Evolutionary conservation across 106 monocot species (phyloP).

Genomic region (Narthecium ossifragum): DNA sequence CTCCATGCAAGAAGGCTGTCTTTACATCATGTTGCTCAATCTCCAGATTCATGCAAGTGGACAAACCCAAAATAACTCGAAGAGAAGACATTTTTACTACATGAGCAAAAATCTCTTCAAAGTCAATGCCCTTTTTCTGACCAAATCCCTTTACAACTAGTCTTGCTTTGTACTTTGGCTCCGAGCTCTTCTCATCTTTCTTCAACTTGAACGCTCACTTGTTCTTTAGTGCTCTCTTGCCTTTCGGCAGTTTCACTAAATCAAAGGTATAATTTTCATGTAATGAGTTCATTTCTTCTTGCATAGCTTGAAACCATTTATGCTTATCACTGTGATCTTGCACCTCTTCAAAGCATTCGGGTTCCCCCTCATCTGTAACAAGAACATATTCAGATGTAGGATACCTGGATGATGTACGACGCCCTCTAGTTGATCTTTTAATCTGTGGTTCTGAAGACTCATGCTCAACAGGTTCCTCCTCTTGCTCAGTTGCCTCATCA

Average conservation of each 20-base stretch:
- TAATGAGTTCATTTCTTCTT: background rate
- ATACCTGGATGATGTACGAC: background rate
- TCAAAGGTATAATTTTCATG: background rate
- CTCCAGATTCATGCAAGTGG: background rate
- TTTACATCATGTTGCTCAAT: background rate
- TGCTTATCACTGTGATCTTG: too few species aligned
- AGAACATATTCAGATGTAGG: background rate
- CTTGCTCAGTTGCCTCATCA: background rate
- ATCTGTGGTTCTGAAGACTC: background rate
- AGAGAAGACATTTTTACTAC: background rate
- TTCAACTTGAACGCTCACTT: background rate
- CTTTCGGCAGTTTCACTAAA: background rate
- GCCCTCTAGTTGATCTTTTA: background rate
- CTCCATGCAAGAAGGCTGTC: background rate
- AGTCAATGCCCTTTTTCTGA: background rate
- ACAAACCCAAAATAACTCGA: background rate
- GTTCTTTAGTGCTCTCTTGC: background rate
- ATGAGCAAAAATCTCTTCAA: slow-evolving; percentile 1
- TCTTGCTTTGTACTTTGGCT: background rate
- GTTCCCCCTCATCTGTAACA: background rate
- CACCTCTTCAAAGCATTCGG: background rate
- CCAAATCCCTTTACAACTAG: background rate
- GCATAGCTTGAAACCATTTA: background rate
- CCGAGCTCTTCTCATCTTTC: background rate
- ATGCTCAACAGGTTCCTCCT: background rate